Percentiles rank a stretch among this genome's conserved stretches.
These are phyloP conservation scores for Colletotrichum spaethianum DNA, from an alignment of 2,329 filamentous ascomycete genomes.

Conservation along the genomic window DNA sequence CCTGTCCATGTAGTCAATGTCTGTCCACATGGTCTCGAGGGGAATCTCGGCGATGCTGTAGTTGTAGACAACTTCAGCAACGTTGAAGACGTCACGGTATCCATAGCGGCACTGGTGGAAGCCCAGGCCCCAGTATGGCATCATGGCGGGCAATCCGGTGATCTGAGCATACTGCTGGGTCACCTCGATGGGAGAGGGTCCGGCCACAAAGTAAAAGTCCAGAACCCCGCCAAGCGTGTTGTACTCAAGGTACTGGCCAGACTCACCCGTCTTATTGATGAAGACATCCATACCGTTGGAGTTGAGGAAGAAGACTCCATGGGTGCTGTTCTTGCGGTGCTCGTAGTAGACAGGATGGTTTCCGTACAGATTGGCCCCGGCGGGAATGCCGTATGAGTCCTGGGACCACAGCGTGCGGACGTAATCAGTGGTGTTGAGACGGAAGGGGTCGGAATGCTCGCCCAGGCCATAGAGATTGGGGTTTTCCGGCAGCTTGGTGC, in stretches of 20 bases:
- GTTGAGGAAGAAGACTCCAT: conserved; percentile 80
- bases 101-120: conserved; percentile 75
- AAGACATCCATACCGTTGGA: conserved; percentile 85
- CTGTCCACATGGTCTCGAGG: conserved; percentile 78
- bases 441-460: conserved; percentile 81
- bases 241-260: conserved; percentile 82
- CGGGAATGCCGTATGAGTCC: conserved; percentile 74
- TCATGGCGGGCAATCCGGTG: conserved; percentile 70
- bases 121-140: conserved; percentile 76
- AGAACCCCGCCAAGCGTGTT: conserved; percentile 83
- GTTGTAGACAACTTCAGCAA: conserved; percentile 78
- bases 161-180: conserved; percentile 72
- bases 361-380: conserved; percentile 78
- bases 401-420: conserved; percentile 79
- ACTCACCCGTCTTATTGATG: conserved; percentile 72
- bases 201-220: conserved; percentile 78
- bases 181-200: conserved; percentile 70
- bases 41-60: conserved; percentile 77
- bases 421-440: conserved; percentile 78
- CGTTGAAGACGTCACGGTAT: conserved; percentile 74
- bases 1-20: conserved; percentile 56
- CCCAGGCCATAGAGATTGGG: conserved; percentile 85
- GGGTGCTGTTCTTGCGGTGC: conserved; percentile 70
- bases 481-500: conserved; percentile 77
- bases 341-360: conserved; percentile 84